Base-by-base conservation (phyloP, 805 yeast species). In the Yarrowia sp. region DNA sequence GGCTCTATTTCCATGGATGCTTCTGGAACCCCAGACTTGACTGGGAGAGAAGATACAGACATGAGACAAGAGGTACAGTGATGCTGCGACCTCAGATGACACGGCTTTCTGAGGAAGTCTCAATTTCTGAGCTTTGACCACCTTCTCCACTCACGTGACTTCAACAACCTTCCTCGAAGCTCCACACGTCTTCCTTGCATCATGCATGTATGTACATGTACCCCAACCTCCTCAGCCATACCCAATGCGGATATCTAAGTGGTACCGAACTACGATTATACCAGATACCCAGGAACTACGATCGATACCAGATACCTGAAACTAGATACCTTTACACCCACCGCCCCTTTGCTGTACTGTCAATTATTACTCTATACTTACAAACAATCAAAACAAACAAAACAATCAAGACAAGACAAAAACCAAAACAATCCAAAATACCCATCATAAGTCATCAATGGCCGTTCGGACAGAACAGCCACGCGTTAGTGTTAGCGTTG, bases 361-460 rank as follows among this genome's bases (percentile, higher is more conserved):
- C 58, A 40, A 22, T 53, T 53, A 42, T 56, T 26, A 56, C 63
- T 56, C 63, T 56, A 56, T 56, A 56, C 59, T 53, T 53, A 53
- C 59, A 45, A 45, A 38, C 52, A 48, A 48, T 26, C 32, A 41
- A 43, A 35, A 59, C 49, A 58, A 58, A 43, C 19, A 55, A 55
- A 40, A 55, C 56, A 50, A 55, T 22, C 35, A 53, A 22, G 15
- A 55, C 45, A 41, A 43, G 35, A 58, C 49, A 58, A 59, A 59
- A 43, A 4, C 26, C 8, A 59, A 59, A 59, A 26, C 26, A 56
- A 43, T 8, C 50, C 64, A 41, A 32, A 26, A 59, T 58, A 58
- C 65, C 65, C 65, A 35, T 59, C 65, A 59, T 59, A 40, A 59
- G 65, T 59, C 65, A 59, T 59, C 65, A 59, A 45, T 45, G 52